A percentile compares a stretch with the other conserved stretches of the same genome.
phyloP scores from a whole-genome alignment of 805 yeast genomes.

The Cyberlindnera misumaiensis region DNA sequence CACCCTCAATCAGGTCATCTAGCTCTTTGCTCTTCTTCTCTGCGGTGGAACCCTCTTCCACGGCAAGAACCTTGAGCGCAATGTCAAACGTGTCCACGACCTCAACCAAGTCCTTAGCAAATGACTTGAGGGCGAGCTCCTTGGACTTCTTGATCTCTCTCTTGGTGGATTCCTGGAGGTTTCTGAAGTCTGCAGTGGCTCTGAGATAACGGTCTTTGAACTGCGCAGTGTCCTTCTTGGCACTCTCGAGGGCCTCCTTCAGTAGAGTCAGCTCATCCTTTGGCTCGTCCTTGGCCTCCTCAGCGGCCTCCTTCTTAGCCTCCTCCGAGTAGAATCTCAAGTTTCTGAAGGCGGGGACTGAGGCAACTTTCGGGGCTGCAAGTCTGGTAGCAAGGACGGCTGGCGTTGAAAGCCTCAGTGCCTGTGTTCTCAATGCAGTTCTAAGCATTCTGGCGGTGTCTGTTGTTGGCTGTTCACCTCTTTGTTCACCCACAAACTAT shows the following conservation, averaged over 20 bases:
- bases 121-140: conserved; percentile 24
- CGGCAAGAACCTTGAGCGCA: conserved; percentile 21
- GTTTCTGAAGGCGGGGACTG: conserved; percentile 4
- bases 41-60: conserved; percentile 20
- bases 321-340: conserved; percentile 24
- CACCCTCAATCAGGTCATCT: conserved; percentile 45
- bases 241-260: conserved; percentile 15
- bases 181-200: conserved; percentile 25
- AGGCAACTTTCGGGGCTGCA: conserved; percentile 5
- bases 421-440: conserved; percentile 11
- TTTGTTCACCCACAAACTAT: too few species aligned
- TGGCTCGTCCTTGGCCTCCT: conserved; percentile 13
- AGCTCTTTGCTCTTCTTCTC: conserved; percentile 31
- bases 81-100: conserved; percentile 25
- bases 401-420: conserved; percentile 4
- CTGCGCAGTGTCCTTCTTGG: conserved; percentile 22
- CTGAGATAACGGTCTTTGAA: conserved; percentile 23
- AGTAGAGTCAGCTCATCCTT: conserved; percentile 18
- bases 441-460: conserved; percentile 11
- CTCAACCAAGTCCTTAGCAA: conserved; percentile 24
- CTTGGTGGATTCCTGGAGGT: conserved; percentile 25
- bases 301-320: conserved; percentile 18
- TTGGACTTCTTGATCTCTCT: conserved; percentile 25
- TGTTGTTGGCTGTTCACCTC: too few species aligned
- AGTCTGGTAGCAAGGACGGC: conserved; percentile 6